Conservation (phyloP, 2,329 filamentous ascomycete genomes). For the Trichoderma sp. region DNA sequence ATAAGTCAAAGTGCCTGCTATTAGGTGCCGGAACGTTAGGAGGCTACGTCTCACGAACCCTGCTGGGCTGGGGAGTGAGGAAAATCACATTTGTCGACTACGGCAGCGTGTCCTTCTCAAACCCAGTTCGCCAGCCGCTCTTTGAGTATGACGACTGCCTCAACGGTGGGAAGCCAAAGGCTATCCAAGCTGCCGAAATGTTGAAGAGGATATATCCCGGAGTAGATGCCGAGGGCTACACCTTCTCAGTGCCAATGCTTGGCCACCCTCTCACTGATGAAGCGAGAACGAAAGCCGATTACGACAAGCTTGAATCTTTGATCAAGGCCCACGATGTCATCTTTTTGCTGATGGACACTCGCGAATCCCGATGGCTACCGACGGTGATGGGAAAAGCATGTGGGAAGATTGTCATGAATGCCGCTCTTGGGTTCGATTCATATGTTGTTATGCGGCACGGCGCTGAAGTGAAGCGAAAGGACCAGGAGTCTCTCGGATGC, state of each 20-base stretch:
- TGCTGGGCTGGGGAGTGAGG: conserved; percentile 93
- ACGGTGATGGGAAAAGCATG: conserved; percentile 93
- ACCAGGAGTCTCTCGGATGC: conserved; percentile 74
- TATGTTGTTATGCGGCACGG: conserved; percentile 98
- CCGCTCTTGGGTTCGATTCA: conserved; percentile 91
- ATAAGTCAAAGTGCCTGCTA: conserved; percentile 82
- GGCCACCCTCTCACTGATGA: conserved; percentile 82
- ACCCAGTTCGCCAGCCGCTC: conserved; percentile 90
- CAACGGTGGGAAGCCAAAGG: conserved; percentile 80
- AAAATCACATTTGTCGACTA: conserved; percentile 97
- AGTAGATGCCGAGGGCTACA: conserved; percentile 75
- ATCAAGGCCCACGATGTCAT: conserved; percentile 86
- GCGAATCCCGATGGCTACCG: conserved; percentile 92
- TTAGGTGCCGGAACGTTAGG: conserved; percentile 91
- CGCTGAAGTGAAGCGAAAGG: conserved; percentile 54
- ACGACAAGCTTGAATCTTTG: conserved; percentile 68
- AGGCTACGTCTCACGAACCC: conserved; percentile 85
- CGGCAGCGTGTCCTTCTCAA: conserved; percentile 88
- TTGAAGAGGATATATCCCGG: conserved; percentile 87
- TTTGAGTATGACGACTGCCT: conserved; percentile 89
- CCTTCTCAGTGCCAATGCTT: conserved; percentile 88
- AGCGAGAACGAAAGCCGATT: conserved; percentile 66
- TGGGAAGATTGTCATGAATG: conserved; percentile 95
- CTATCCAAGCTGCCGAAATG: conserved; percentile 72
- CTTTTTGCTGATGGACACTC: conserved; percentile 95